A percentile compares a stretch with the other conserved stretches of the same genome.
These are phyloP conservation scores for Brettanomyces sp. DNA, from an alignment of 805 yeast species.

Conservation along the genomic window DNA sequence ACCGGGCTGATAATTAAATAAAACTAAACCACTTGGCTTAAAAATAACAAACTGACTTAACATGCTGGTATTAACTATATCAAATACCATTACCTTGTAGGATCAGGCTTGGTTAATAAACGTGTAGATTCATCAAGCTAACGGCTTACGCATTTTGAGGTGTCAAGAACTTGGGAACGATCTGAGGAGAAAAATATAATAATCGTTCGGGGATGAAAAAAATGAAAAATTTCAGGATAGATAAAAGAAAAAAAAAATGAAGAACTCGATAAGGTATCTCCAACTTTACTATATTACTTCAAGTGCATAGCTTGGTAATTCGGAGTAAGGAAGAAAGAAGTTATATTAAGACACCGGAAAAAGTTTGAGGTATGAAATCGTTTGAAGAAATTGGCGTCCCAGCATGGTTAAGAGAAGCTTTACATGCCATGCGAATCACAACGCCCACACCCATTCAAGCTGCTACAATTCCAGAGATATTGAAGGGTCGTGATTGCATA, in stretches of 20 bases:
- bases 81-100: background rate
- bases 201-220: too few relatives aligned
- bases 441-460: slow-evolving; percentile 81
- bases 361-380: slow-evolving; percentile 6
- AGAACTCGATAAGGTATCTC: background rate
- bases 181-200: too few relatives aligned
- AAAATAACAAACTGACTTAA: slow-evolving; percentile 42
- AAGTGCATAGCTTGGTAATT: too few relatives aligned
- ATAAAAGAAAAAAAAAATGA: background rate
- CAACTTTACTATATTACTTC: too few relatives aligned
- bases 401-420: slow-evolving; percentile 77
- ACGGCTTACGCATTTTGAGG: too few relatives aligned
- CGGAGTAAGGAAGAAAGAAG: too few relatives aligned
- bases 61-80: slow-evolving; percentile 18
- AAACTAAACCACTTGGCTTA: slow-evolving; percentile 43
- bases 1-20: slow-evolving; percentile 35
- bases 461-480: slow-evolving; percentile 81
- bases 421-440: slow-evolving; percentile 70
- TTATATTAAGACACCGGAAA: too few relatives aligned
- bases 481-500: slow-evolving; percentile 81
- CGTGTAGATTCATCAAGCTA: too few relatives aligned
- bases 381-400: slow-evolving; percentile 56
- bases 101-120: too few relatives aligned
- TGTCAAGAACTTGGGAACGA: too few relatives aligned
- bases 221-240: too few relatives aligned